Base-by-base conservation (phyloP, 768 basidiomycete genomes). In the Boletellus sp. region DNA sequence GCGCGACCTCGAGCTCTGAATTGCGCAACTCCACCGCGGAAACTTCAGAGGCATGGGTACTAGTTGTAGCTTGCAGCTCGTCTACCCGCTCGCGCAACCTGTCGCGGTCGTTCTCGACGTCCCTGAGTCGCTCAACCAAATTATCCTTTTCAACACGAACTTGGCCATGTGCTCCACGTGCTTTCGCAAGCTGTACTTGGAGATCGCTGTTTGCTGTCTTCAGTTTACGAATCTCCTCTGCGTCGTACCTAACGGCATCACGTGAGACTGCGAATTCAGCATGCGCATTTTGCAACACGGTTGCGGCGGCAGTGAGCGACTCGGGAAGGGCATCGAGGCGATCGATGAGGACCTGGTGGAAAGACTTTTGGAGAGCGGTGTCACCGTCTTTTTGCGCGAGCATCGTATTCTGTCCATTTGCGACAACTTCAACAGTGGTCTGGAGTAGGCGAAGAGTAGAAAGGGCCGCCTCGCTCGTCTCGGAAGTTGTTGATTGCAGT, bases 101-200 rank as follows among this genome's bases (percentile, higher is more conserved):
- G 19, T 91, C 85, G 19, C 87, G 80, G 46, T 91, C 88, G 24
- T 64, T 72, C 63, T 91, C 89, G 0, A 73, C 72, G 20, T 72
- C 71, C 20, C 65, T 69, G 26, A 88, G 68, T 54, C 86, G 85
- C 54, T 90, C 86, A 19, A 60, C 68, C 40, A 90, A 64, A 33
- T 79, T 70, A 42, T 91, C 90, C 69, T 90, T 93, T 72, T 93
- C 90, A 13, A 87, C 87, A 15, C 87, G 81, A 6, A 86, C 78
- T 61, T 87, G 84, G 1, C 88, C 87, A 57, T 89, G 84, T 13
- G 83, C 81, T 19, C 82, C 80, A 46, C 87, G 84, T 43, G 90
- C 85, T 68, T 88, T 89, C 12, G 81, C 78, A 11, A 92, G 59
- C 58, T 90, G 85, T 31, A 83, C 71, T 59, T 90, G 87, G 42